A percentile compares a stretch with the other conserved stretches of the same genome.
phyloP scores from a whole-genome alignment of 768 basidiomycete genomes.

The Podaxis sp. region DNA sequence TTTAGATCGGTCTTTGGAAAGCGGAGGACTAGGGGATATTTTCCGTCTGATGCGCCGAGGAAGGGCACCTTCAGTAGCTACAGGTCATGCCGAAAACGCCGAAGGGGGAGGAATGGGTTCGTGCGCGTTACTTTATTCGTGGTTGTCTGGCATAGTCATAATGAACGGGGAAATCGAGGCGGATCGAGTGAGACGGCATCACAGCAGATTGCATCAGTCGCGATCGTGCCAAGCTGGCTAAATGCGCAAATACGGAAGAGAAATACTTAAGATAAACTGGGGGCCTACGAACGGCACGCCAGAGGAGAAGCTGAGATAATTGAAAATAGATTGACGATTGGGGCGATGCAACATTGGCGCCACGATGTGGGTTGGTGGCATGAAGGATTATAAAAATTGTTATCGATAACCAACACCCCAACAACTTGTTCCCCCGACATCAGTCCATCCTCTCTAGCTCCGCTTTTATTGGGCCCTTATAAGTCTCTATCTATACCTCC shows the following conservation, averaged over 20 bases:
- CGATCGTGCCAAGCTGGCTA: background rate
- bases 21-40: too few relatives aligned
- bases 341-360: background rate
- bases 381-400: slow-evolving; percentile 6
- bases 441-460: slow-evolving; percentile 22
- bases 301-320: background rate
- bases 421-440: slow-evolving; percentile 20
- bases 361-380: background rate
- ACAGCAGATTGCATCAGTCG: background rate
- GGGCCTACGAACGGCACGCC: background rate
- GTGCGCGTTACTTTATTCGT: background rate
- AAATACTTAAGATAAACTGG: too few relatives aligned
- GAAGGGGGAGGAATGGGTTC: background rate
- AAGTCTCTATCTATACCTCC: slow-evolving; percentile 9
- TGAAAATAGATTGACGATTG: background rate
- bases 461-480: slow-evolving; percentile 15
- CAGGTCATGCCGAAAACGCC: background rate
- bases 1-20: too few relatives aligned
- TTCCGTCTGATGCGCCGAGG: too few relatives aligned
- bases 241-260: too few relatives aligned
- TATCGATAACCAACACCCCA: slow-evolving; percentile 25
- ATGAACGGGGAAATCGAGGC: background rate
- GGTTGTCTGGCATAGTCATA: background rate
- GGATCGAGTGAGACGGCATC: background rate
- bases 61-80: too few relatives aligned